Evolutionary conservation across 1,139 yeast genomes (phyloP).

Genomic region (Hansenula anomala): DNA sequence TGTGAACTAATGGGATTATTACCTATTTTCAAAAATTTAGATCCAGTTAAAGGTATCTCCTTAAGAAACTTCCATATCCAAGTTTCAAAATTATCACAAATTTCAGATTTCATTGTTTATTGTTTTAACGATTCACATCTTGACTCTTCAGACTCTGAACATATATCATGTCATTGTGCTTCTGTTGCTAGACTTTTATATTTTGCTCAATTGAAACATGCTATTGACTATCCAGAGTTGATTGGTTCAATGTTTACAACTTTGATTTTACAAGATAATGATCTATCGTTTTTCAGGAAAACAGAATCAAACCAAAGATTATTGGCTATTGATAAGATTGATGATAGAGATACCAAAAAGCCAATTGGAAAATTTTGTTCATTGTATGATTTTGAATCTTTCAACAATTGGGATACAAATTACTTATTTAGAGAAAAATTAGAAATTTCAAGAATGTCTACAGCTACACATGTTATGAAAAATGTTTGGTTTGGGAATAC

Average conservation of each 20-base stretch:
- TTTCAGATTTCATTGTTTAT: conserved; percentile 69
- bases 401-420: conserved; percentile 68
- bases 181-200: conserved; percentile 46
- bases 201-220: conserved; percentile 45
- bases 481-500: conserved; percentile 80
- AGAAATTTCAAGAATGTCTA: conserved; percentile 79
- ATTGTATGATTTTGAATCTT: conserved; percentile 26
- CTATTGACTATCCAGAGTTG: conserved; percentile 26
- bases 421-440: conserved; percentile 69
- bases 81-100: conserved; percentile 60
- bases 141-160: conserved; percentile 10
- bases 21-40: conserved; percentile 52
- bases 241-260: conserved; percentile 17
- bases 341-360: conserved; percentile 3
- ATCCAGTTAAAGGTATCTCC: conserved; percentile 65
- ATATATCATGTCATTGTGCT: conserved; percentile 30
- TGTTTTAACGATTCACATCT: conserved; percentile 37
- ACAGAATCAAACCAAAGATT: conserved; percentile 15
- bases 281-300: conserved; percentile 17
- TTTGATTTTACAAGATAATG: conserved; percentile 13
- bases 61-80: conserved; percentile 76
- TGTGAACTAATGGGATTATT: conserved; percentile 38
- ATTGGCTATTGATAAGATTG: conserved; percentile 19
- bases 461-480: conserved; percentile 56
- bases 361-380: conserved; percentile 16